Evolutionary conservation across 2,329 filamentous ascomycete species (phyloP).

Genomic region (Fusarium protoensiforme): DNA sequence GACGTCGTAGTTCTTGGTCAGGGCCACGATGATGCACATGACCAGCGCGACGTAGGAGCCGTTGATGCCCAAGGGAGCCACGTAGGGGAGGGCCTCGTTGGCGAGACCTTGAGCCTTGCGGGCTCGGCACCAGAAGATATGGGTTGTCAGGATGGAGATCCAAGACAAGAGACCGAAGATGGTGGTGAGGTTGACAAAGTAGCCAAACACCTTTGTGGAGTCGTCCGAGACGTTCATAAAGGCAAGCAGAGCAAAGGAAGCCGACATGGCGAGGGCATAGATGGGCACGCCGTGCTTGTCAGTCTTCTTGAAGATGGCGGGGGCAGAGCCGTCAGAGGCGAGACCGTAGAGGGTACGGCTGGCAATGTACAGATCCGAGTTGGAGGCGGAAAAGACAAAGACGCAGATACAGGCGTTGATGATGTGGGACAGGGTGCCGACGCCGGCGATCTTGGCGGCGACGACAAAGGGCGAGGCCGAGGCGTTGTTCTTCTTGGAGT

Average conservation of each 20-base stretch:
- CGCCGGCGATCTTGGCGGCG: conserved; percentile 73
- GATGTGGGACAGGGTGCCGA: conserved; percentile 72
- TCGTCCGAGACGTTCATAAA: conserved; percentile 73
- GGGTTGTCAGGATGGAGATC: conserved; percentile 75
- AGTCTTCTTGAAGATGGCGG: conserved; percentile 76
- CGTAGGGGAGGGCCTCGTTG: conserved; percentile 68
- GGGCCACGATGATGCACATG: conserved; percentile 77
- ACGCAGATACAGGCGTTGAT: conserved; percentile 80
- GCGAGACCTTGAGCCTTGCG: conserved; percentile 70
- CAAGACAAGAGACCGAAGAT: conserved; percentile 75
- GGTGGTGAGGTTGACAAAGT: conserved; percentile 76
- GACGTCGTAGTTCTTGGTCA: conserved; percentile 86
- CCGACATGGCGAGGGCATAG: conserved; percentile 70
- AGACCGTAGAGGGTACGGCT: conserved; percentile 79
- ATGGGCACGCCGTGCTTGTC: conserved; percentile 78
- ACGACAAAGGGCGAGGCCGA: conserved; percentile 78
- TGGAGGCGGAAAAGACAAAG: conserved; percentile 81
- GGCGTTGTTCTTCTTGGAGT: conserved; percentile 45
- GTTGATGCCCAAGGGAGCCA: conserved; percentile 75
- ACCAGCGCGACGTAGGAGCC: conserved; percentile 76
- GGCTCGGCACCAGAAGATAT: conserved; percentile 74
- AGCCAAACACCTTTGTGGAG: conserved; percentile 67
- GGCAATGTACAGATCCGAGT: conserved; percentile 82
- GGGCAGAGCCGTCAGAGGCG: conserved; percentile 77
- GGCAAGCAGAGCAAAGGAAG: conserved; percentile 73